Evolutionary conservation across 1,139 yeast species (phyloP).

Genomic region (Blastobotrys petasosporus): DNA sequence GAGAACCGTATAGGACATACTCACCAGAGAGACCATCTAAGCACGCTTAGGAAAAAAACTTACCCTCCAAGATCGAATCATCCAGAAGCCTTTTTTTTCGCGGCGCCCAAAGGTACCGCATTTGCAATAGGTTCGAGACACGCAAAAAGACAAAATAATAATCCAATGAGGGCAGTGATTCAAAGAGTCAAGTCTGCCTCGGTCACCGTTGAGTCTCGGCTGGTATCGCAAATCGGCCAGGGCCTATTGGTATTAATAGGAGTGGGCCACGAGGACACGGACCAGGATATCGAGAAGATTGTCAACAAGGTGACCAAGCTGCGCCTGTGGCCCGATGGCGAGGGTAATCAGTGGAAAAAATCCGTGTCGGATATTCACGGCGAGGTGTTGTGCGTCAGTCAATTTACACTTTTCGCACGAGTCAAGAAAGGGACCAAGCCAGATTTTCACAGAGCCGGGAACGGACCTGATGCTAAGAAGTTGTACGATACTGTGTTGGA

Average conservation of each 20-base stretch:
- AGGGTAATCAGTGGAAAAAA: conserved; percentile 56
- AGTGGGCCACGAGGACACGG: conserved; percentile 67
- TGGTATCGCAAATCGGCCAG: conserved; percentile 65
- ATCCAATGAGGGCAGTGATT: conserved; percentile 77
- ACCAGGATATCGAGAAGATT: conserved; percentile 61
- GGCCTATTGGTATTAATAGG: conserved; percentile 85
- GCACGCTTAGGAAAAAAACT: too few relatives aligned
- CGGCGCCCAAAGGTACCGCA: too few relatives aligned
- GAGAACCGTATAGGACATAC: too few relatives aligned
- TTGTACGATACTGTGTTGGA: conserved; percentile 59
- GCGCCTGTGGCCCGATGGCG: conserved; percentile 65
- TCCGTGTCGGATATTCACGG: conserved; percentile 49
- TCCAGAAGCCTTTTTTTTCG: too few relatives aligned
- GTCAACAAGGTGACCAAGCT: conserved; percentile 61
- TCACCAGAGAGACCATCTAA: too few relatives aligned
- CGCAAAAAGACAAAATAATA: too few relatives aligned
- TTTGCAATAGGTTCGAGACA: too few relatives aligned
- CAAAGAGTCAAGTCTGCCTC: conserved; percentile 85
- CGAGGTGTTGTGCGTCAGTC: conserved; percentile 63
- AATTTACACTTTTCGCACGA: conserved; percentile 80
- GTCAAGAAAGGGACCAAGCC: conserved; percentile 89
- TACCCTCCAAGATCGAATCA: too few relatives aligned
- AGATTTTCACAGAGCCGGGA: conserved; percentile 85
- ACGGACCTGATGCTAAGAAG: conserved; percentile 61
- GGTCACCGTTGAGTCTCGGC: conserved; percentile 66